These are phyloP conservation scores for Mycena indigotica DNA, from an alignment of 768 basidiomycete genomes.

Conservation along the genomic window DNA sequence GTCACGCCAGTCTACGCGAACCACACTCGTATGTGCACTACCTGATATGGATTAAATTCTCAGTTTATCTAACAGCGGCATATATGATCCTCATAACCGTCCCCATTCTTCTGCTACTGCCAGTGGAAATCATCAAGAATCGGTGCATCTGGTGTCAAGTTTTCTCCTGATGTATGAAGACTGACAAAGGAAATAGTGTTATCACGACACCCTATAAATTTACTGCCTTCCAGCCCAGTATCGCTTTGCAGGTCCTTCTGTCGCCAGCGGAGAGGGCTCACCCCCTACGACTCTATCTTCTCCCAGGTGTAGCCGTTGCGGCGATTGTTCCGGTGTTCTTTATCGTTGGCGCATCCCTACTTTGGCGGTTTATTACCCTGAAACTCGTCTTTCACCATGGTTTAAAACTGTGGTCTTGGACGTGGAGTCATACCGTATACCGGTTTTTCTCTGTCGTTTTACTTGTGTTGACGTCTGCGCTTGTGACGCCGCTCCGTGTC, in stretches of 20 bases:
- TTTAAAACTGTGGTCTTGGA: background rate
- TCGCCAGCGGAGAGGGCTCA: slow-evolving; percentile 14
- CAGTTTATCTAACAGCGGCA: background rate
- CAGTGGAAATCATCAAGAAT: slow-evolving; percentile 14
- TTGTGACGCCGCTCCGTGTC: slow-evolving; percentile 16
- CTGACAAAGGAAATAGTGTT: background rate
- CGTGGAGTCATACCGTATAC: background rate
- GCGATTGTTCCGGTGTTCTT: slow-evolving; percentile 3
- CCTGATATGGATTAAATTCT: background rate
- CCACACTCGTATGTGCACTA: background rate
- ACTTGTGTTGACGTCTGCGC: background rate
- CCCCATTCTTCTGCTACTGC: slow-evolving; percentile 14
- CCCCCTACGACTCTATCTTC: slow-evolving; percentile 12
- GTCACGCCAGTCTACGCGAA: background rate
- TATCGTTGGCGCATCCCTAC: background rate
- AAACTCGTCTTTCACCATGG: background rate
- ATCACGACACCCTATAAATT: slow-evolving; percentile 16
- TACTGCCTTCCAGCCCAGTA: slow-evolving; percentile 6
- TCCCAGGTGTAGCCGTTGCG: slow-evolving; percentile 14
- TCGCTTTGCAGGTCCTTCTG: slow-evolving; percentile 12
- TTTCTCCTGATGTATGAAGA: background rate
- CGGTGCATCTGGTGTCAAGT: slow-evolving; percentile 5
- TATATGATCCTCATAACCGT: background rate
- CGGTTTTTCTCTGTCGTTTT: background rate
- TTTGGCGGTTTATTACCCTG: background rate